These are phyloP conservation scores for Phytophthora aleatoria DNA, from an alignment of 352 stramenopile species.

Conservation along the genomic window DNA sequence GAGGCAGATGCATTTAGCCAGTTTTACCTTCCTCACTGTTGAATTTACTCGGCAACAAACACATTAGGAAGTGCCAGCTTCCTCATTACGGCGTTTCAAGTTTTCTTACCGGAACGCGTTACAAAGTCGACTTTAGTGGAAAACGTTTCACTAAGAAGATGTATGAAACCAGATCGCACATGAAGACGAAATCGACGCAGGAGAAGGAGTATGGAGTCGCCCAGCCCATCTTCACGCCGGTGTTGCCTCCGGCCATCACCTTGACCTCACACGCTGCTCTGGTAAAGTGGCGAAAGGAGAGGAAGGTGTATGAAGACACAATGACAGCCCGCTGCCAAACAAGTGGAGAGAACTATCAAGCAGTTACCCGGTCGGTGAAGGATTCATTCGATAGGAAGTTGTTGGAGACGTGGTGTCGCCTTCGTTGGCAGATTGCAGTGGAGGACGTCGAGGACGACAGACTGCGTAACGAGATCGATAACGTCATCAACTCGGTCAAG, in stretches of 20 bases:
- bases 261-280: conserved; percentile 12
- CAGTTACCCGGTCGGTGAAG: background rate
- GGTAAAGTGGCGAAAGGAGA: conserved; percentile 7
- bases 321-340: conserved; percentile 10
- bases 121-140: conserved; percentile 25
- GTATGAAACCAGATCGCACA: background rate
- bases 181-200: background rate
- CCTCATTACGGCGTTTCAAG: conserved; percentile 1
- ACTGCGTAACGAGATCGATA: conserved; percentile 1
- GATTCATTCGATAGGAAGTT: conserved; percentile 8
- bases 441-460: conserved; percentile 1
- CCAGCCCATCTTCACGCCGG: conserved; percentile 9
- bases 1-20: too few relatives aligned
- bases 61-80: conserved; percentile 16
- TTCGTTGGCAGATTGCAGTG: conserved; percentile 3
- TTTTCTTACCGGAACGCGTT: conserved; percentile 8
- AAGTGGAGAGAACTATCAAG: background rate
- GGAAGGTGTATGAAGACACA: conserved; percentile 3
- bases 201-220: background rate
- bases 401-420: conserved; percentile 4
- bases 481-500: conserved; percentile 12
- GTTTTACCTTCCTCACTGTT: conserved; percentile 3
- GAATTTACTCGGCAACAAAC: conserved; percentile 11
- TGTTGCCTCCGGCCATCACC: conserved; percentile 2
- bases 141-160: conserved; percentile 10